Percentiles rank a stretch among this genome's conserved stretches.
Conservation (phyloP, 805 yeast genomes). For the Saccharomycopsis javanensis region DNA sequence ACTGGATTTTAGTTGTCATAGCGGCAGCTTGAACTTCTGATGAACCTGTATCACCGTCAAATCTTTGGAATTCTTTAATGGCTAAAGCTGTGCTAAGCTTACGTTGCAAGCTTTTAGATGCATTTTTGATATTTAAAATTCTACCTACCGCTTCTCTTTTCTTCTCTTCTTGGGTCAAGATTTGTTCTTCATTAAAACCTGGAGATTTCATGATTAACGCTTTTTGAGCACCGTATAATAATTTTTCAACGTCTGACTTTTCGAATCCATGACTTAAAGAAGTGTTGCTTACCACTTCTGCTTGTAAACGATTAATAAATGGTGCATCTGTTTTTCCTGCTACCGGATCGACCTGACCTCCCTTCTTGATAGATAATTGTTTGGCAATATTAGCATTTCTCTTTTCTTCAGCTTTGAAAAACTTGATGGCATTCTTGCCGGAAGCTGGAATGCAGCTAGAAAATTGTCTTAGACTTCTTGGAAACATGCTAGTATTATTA, state of each 20-base stretch:
- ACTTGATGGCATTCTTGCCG: conserved; percentile 26
- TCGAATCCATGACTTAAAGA: conserved; percentile 53
- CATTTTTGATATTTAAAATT: conserved; percentile 64
- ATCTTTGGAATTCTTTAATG: conserved; percentile 66
- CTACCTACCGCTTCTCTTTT: conserved; percentile 64
- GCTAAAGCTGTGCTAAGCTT: conserved; percentile 57
- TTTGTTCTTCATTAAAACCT: conserved; percentile 21
- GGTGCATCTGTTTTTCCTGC: conserved; percentile 60
- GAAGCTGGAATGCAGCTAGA: conserved; percentile 9
- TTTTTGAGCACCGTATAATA: conserved; percentile 69
- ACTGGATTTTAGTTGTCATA: conserved; percentile 70
- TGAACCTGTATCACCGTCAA: conserved; percentile 88
- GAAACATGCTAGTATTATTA: neutral
- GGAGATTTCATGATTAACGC: conserved; percentile 35
- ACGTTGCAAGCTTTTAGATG: conserved; percentile 47
- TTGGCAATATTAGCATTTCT: conserved; percentile 29
- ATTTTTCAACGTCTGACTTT: conserved; percentile 58
- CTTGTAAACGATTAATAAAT: conserved; percentile 56
- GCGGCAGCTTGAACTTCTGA: conserved; percentile 95
- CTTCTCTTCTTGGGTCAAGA: conserved; percentile 35
- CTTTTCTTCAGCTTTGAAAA: conserved; percentile 27
- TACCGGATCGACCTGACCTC: conserved; percentile 66
- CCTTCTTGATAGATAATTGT: conserved; percentile 23
- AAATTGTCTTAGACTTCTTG: conserved; percentile 14
- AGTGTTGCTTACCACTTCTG: conserved; percentile 57